A percentile compares a stretch with the other conserved stretches of the same genome.
These are phyloP conservation scores for Naegleria fowleri DNA, from an alignment of 208 protist species.

Conservation along the genomic window DNA sequence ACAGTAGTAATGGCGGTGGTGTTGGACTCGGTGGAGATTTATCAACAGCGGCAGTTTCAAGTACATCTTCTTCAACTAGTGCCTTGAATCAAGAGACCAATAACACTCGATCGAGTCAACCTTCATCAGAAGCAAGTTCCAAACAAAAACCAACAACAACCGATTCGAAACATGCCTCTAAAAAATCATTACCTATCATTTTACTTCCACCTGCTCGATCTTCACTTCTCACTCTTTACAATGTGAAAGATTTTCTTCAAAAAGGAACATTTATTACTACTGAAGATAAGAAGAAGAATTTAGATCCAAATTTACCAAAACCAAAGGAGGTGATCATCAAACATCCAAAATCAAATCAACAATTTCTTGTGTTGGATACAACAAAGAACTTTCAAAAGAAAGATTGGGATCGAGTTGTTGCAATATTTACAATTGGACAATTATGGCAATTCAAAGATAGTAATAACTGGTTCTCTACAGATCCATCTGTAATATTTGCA, in stretches of 20 bases:
- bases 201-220: neutral
- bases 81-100: too few relatives aligned
- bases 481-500: neutral
- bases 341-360: neutral
- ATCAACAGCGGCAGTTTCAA: neutral
- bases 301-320: neutral
- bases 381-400: neutral
- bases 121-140: neutral
- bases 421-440: constrained; percentile 10
- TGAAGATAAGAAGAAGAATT: neutral
- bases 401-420: constrained; percentile 8
- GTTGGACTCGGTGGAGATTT: too few relatives aligned
- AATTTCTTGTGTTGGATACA: neutral
- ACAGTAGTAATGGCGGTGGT: too few relatives aligned
- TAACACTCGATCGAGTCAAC: too few relatives aligned
- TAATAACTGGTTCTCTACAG: neutral
- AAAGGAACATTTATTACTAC: neutral
- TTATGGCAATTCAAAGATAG: constrained; percentile 14
- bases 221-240: constrained; percentile 11
- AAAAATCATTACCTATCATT: neutral
- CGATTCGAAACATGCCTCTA: neutral
- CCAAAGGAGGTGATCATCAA: neutral
- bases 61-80: neutral
- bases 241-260: neutral
- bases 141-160: neutral